phyloP scores from a whole-genome alignment of 2,329 filamentous ascomycete genomes.

The Pyrenophora tritici-repentis region DNA sequence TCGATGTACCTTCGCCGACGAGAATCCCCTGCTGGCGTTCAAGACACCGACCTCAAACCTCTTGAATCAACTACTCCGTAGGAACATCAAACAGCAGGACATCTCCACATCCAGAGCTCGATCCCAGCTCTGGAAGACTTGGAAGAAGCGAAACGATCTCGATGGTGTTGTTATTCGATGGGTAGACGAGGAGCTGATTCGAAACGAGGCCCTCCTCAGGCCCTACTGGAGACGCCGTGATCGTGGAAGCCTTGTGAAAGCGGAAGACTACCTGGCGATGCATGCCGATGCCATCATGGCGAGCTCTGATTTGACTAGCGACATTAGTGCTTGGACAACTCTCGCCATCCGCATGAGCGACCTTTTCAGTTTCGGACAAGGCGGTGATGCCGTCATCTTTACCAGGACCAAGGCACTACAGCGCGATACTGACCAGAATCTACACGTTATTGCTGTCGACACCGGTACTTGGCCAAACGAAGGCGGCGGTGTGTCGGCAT shows the following conservation, averaged over 20 bases:
- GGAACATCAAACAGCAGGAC: conserved; percentile 47
- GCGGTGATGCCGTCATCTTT: conserved; percentile 59
- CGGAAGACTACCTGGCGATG: conserved; percentile 47
- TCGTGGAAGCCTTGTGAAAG: conserved; percentile 43
- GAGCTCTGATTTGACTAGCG: conserved; percentile 57
- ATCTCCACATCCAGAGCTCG: conserved; percentile 47
- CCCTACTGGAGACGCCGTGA: conserved; percentile 48
- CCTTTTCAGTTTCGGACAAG: conserved; percentile 58
- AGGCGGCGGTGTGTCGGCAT: conserved; percentile 50
- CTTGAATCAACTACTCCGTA: conserved; percentile 42
- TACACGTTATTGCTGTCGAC: conserved; percentile 50
- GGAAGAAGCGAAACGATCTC: conserved; percentile 48
- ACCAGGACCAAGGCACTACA: conserved; percentile 55
- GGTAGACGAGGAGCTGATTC: conserved; percentile 48
- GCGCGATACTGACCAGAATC: conserved; percentile 48
- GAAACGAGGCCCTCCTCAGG: conserved; percentile 42
- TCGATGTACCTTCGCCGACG: conserved; percentile 49
- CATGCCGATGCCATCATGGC: conserved; percentile 58
- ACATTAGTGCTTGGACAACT: conserved; percentile 59
- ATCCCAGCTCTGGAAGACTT: conserved; percentile 49
- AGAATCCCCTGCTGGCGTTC: conserved; percentile 59
- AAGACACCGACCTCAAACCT: conserved; percentile 44
- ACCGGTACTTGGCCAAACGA: conserved; percentile 53
- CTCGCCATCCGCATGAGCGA: conserved; percentile 58
- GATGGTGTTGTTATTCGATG: conserved; percentile 48